phyloP scores from a whole-genome alignment of 495 filamentous ascomycete species.

The Cercophora sp. region DNA sequence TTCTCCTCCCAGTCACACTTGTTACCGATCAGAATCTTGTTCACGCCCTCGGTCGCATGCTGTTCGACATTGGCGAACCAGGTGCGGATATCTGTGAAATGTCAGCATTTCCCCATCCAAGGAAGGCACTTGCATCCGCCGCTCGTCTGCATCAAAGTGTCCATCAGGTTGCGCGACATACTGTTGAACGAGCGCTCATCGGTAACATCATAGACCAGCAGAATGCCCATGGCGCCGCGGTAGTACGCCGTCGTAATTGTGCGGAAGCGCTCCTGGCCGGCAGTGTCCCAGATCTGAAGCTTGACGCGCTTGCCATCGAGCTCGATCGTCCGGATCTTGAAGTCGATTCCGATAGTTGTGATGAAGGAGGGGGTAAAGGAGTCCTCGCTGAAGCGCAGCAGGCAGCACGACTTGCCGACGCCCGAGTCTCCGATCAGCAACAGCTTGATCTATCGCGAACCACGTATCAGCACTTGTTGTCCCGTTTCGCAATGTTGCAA shows the following conservation, averaged over 20 bases:
- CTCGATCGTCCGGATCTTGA: conserved; percentile 99
- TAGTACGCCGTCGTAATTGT: conserved; percentile 99
- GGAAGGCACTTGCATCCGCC: too few relatives aligned
- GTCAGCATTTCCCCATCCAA: too few relatives aligned
- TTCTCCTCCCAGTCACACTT: conserved; percentile 99
- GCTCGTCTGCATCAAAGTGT: too few relatives aligned
- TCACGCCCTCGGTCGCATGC: conserved; percentile 97
- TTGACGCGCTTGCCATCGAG: conserved; percentile 97
- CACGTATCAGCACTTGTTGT: conserved; percentile 3
- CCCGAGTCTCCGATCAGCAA: conserved; percentile 97
- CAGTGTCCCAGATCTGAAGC: conserved; percentile 99
- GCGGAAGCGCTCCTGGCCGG: conserved; percentile 94
- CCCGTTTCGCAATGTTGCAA: background rate
- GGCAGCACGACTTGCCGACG: conserved; percentile 97
- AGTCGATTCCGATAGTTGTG: conserved; percentile 99
- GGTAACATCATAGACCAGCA: conserved; percentile 97
- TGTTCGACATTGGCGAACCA: conserved; percentile 99
- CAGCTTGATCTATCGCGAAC: conserved; percentile 78
- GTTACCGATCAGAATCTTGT: conserved; percentile 99
- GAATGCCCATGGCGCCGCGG: conserved; percentile 94
- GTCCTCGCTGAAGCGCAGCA: conserved; percentile 97
- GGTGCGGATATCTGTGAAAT: conserved; percentile 82
- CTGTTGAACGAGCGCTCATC: conserved; percentile 97
- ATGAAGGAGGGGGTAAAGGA: conserved; percentile 99
- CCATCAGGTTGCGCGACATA: too few relatives aligned